Evolutionary conservation across 306 rosid species (phyloP).

Genomic region (Mimosa bimucronata): DNA sequence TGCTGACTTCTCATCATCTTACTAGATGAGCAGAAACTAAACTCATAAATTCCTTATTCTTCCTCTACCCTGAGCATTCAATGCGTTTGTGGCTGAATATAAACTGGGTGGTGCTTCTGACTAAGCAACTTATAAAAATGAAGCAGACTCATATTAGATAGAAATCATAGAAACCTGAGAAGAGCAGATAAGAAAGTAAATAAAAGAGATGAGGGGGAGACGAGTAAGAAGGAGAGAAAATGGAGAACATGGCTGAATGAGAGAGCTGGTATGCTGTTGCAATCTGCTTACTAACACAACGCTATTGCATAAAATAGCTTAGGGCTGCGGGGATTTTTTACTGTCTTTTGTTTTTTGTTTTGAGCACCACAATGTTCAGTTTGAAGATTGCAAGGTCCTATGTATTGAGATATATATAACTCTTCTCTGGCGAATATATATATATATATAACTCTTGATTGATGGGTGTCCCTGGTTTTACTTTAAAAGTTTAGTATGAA

Average conservation of each 20-base stretch:
- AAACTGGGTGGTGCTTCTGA: background rate
- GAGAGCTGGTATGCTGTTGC: background rate
- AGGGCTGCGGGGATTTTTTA: background rate
- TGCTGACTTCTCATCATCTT: background rate
- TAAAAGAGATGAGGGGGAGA: background rate
- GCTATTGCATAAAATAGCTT: background rate
- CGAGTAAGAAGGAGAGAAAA: background rate
- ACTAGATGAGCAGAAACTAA: background rate
- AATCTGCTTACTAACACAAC: background rate
- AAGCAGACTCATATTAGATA: background rate
- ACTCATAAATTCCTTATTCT: background rate
- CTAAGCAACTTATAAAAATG: background rate
- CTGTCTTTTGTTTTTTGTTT: background rate
- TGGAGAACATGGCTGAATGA: background rate
- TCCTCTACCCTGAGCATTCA: background rate
- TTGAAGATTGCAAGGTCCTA: background rate
- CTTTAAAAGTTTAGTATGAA: background rate
- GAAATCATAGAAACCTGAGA: background rate
- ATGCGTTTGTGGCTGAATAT: background rate
- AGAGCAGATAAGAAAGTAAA: background rate
- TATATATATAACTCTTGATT: constrained; percentile 15
- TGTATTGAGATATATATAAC: background rate
- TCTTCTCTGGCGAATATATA: no score
- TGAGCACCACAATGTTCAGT: background rate
- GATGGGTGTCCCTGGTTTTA: background rate